Evolutionary conservation across 495 filamentous ascomycete genomes (phyloP).

Genomic region (Talaromyces adpressus): DNA sequence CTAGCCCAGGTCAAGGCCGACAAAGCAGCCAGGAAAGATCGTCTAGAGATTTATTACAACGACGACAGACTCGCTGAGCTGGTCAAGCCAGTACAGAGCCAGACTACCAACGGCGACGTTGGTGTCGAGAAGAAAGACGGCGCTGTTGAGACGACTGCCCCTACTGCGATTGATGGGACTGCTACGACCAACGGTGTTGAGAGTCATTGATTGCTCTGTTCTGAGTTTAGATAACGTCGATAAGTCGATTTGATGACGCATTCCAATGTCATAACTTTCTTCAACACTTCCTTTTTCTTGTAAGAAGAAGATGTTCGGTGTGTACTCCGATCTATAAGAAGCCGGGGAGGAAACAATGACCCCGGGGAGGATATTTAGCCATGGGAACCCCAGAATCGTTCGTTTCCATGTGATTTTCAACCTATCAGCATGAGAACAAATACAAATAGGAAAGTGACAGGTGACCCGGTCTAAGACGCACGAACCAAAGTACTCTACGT

Average conservation of each 20-base stretch:
- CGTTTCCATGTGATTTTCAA: not conserved
- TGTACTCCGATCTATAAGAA: not conserved
- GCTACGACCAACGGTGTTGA: not conserved
- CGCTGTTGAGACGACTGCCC: not conserved
- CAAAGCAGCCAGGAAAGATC: conserved; percentile 20
- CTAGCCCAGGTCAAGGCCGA: conserved; percentile 26
- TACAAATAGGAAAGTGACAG: not conserved
- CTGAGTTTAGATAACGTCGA: too few species aligned
- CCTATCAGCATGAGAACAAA: not conserved
- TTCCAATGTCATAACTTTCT: not conserved
- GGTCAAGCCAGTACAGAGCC: conserved; percentile 4
- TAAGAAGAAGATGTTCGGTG: not conserved
- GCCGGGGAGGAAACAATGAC: not conserved
- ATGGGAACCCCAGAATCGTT: not conserved
- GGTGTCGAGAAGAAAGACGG: not conserved
- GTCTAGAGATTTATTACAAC: conserved; percentile 24
- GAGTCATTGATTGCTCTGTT: too few species aligned
- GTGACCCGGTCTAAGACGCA: not conserved
- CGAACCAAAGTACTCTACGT: not conserved
- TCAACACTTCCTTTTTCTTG: not conserved
- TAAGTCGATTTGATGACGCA: not conserved
- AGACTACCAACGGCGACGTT: not conserved
- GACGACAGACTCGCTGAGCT: conserved; percentile 17
- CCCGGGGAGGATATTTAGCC: not conserved
- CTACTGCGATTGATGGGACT: not conserved